These are phyloP conservation scores for Fragaria ananassa DNA, from an alignment of 306 rosid species.

Conservation along the genomic window DNA sequence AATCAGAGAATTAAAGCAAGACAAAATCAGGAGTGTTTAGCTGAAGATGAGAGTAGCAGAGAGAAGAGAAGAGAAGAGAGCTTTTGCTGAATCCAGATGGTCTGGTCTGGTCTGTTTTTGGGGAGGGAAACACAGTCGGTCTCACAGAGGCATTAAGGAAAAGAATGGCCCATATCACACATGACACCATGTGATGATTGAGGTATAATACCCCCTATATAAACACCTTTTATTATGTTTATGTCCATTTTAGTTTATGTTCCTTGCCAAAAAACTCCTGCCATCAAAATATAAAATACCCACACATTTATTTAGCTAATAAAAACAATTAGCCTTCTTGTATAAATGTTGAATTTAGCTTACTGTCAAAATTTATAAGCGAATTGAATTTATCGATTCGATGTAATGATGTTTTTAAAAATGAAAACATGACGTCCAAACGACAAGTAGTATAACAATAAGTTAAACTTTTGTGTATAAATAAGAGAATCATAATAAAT, in stretches of 20 bases:
- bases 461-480: too few relatives aligned
- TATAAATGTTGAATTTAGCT: too few relatives aligned
- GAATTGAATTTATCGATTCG: too few relatives aligned
- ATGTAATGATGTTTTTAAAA: too few relatives aligned
- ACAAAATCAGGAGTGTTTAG: constrained; percentile 4
- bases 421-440: too few relatives aligned
- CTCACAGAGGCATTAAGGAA: not conserved
- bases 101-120: not conserved
- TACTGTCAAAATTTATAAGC: too few relatives aligned
- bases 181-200: not conserved
- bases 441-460: too few relatives aligned
- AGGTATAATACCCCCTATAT: not conserved
- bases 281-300: not conserved
- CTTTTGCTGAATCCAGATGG: not conserved
- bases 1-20: not conserved
- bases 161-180: not conserved
- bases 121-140: constrained; percentile 9
- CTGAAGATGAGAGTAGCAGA: not conserved
- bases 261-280: not conserved
- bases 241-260: not conserved
- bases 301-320: not conserved
- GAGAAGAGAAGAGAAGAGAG: not conserved
- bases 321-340: not conserved
- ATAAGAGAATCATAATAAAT: too few relatives aligned
- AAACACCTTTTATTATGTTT: too few relatives aligned